Conservation (phyloP, 169 alveolate genomes). For the Toxoplasma gondii region DNA sequence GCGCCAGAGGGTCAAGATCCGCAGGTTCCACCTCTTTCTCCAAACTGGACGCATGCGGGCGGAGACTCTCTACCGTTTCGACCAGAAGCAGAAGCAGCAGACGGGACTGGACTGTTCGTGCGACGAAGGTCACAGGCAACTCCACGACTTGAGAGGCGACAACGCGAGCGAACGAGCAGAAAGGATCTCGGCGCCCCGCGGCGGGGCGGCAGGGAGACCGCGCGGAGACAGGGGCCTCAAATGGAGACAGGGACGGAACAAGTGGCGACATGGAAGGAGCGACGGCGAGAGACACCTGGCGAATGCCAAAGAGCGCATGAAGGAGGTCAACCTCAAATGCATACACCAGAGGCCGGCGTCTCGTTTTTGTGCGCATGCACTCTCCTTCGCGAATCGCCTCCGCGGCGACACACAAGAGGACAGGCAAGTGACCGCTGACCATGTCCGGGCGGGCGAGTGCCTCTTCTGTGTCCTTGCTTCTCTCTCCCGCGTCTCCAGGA, state of each 20-base stretch:
- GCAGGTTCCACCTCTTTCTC: too few relatives aligned
- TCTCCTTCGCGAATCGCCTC: neutral
- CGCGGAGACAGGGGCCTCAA: neutral
- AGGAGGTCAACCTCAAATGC: conserved; percentile 1
- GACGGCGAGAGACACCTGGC: neutral
- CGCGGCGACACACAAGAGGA: conserved; percentile 14
- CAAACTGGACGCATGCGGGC: neutral
- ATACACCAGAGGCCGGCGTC: neutral
- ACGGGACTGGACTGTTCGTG: neutral
- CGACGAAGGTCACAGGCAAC: neutral
- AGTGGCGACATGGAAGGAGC: neutral
- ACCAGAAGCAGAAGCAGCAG: neutral
- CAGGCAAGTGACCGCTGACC: neutral
- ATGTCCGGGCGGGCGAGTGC: neutral
- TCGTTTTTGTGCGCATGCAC: neutral
- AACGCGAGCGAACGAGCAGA: neutral
- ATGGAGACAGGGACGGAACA: neutral
- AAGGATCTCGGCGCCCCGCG: neutral
- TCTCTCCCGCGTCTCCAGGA: neutral
- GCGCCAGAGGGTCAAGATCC: neutral
- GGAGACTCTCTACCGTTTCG: neutral
- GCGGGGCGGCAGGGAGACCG: neutral
- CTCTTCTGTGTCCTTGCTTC: neutral
- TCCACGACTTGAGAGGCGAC: neutral
- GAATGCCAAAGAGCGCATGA: conserved; percentile 1